These are phyloP conservation scores for Metschnikowia lunata DNA, from an alignment of 805 yeast genomes.

Conservation along the genomic window DNA sequence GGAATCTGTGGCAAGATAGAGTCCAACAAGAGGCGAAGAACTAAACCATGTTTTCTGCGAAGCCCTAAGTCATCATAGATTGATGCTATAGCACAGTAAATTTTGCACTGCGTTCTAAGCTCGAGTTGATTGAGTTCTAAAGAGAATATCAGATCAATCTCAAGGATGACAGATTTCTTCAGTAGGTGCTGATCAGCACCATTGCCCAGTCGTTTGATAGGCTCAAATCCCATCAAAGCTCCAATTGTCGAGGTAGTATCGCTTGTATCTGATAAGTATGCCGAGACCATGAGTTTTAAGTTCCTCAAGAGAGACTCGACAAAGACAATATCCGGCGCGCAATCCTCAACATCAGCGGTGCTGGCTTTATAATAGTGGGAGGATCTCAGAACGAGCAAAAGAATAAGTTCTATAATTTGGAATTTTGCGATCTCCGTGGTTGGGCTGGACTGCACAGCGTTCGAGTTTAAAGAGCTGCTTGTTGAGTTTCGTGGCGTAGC, in stretches of 20 bases:
- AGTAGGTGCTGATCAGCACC: slow-evolving; percentile 14
- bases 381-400: slow-evolving; percentile 25
- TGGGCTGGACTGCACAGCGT: slow-evolving; percentile 23
- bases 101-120: slow-evolving; percentile 50
- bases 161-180: slow-evolving; percentile 40
- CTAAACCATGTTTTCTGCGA: slow-evolving; percentile 63
- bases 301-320: slow-evolving; percentile 67
- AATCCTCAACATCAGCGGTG: slow-evolving; percentile 58
- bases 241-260: slow-evolving; percentile 40
- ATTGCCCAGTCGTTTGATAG: not conserved
- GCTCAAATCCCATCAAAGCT: slow-evolving; percentile 32
- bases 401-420: slow-evolving; percentile 32
- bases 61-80: slow-evolving; percentile 60
- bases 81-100: slow-evolving; percentile 63
- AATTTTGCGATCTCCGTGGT: slow-evolving; percentile 25
- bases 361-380: slow-evolving; percentile 39
- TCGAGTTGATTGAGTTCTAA: slow-evolving; percentile 32
- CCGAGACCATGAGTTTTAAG: slow-evolving; percentile 53
- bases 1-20: too few relatives aligned
- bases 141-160: slow-evolving; percentile 32
- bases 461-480: slow-evolving; percentile 23
- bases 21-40: slow-evolving; percentile 60
- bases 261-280: slow-evolving; percentile 42
- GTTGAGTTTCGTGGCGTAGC: slow-evolving; percentile 34
- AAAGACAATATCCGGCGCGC: slow-evolving; percentile 76